Percentiles rank a stretch among this genome's conserved stretches.
phyloP scores from a whole-genome alignment of 768 basidiomycete species.

The Ramaria rubella region DNA sequence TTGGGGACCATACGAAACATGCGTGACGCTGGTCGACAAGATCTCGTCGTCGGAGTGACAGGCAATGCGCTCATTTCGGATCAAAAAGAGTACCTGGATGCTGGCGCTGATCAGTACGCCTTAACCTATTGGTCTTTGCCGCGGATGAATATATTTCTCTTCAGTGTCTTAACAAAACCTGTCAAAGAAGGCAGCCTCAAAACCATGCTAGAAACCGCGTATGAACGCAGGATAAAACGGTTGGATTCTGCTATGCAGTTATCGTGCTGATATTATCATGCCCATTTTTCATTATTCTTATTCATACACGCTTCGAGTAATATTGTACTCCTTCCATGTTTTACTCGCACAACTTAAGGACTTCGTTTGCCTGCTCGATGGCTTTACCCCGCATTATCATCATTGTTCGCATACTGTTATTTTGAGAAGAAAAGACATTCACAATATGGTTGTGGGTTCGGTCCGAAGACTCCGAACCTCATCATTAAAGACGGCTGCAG shows the following conservation, averaged over 20 bases:
- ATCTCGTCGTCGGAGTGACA: constrained; percentile 69
- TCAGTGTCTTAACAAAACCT: constrained; percentile 75
- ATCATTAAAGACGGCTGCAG: too few species aligned
- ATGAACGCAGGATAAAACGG: constrained; percentile 29
- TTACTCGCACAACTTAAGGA: too few species aligned
- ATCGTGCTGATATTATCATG: neutral
- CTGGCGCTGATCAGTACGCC: constrained; percentile 69
- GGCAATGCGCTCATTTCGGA: constrained; percentile 45
- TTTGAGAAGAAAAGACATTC: too few species aligned
- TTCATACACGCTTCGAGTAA: too few species aligned
- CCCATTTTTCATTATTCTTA: too few species aligned
- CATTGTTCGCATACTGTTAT: too few species aligned
- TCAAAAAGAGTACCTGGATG: constrained; percentile 68
- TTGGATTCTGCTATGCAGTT: neutral
- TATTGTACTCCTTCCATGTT: too few species aligned
- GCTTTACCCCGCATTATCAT: too few species aligned
- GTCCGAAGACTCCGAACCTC: too few species aligned
- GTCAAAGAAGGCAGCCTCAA: constrained; percentile 52
- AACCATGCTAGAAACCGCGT: constrained; percentile 36
- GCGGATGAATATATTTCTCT: constrained; percentile 5
- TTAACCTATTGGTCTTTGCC: neutral
- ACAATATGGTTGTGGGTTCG: too few species aligned
- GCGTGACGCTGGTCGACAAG: constrained; percentile 54
- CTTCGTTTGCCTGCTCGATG: too few species aligned
- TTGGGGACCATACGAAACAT: constrained; percentile 61